These are phyloP conservation scores for Chrysoporthe puriensis DNA, from an alignment of 2,329 filamentous ascomycete species.

Conservation along the genomic window DNA sequence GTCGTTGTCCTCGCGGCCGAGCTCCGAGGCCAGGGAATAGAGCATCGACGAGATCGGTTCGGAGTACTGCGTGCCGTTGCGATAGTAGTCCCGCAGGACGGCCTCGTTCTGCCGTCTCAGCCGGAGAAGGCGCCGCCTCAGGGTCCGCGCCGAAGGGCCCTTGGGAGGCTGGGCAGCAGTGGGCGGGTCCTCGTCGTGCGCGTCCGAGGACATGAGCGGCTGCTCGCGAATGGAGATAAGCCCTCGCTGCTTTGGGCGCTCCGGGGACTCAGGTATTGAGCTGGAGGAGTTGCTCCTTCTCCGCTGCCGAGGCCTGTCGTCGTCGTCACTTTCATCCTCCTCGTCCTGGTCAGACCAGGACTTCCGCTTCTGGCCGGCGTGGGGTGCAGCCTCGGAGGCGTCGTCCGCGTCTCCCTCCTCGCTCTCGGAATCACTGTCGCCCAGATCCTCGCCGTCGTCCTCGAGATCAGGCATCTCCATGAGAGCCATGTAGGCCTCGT, in stretches of 20 bases:
- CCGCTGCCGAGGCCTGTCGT: constrained; percentile 76
- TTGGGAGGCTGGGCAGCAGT: constrained; percentile 62
- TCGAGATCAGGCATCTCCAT: constrained; percentile 89
- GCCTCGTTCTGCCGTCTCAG: constrained; percentile 78
- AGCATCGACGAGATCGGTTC: constrained; percentile 94
- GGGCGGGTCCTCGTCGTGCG: constrained; percentile 53
- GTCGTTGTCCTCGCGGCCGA: constrained; percentile 96
- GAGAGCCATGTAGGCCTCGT: constrained; percentile 82
- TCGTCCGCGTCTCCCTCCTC: constrained; percentile 62
- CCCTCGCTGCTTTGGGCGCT: constrained; percentile 62
- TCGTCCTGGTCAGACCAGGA: constrained; percentile 76
- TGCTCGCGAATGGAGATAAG: constrained; percentile 59
- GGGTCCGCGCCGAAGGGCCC: constrained; percentile 69
- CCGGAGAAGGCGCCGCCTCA: constrained; percentile 74
- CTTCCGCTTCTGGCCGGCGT: constrained; percentile 73
- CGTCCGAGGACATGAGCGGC: constrained; percentile 51
- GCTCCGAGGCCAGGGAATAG: constrained; percentile 91
- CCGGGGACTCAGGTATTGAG: constrained; percentile 68
- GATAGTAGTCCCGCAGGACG: constrained; percentile 81
- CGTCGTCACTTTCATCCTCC: constrained; percentile 73
- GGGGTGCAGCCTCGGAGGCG: constrained; percentile 37
- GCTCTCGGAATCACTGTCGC: constrained; percentile 59
- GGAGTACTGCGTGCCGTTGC: constrained; percentile 84
- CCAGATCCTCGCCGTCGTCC: constrained; percentile 68
- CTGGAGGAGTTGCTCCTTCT: constrained; percentile 86